Evolutionary conservation across 441 rosid species (phyloP).

Genomic region (Codiaeum variegatum): DNA sequence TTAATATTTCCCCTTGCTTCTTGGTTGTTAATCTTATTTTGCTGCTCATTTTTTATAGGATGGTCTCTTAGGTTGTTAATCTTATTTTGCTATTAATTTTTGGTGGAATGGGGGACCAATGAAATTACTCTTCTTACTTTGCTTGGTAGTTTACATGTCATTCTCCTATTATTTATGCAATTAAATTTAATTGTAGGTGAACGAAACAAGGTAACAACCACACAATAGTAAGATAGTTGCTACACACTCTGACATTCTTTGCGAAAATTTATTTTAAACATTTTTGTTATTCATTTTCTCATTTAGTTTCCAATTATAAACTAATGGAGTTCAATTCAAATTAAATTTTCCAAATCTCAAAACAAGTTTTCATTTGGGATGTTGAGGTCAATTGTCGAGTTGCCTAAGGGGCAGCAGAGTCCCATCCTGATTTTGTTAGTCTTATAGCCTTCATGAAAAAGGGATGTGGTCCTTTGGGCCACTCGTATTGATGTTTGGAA

Average conservation of each 20-base stretch:
- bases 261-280: constrained; percentile 33
- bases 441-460: too few relatives aligned
- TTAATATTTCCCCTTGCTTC: too few relatives aligned
- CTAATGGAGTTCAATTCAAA: neutral
- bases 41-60: too few relatives aligned
- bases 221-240: constrained; percentile 83
- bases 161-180: neutral
- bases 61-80: too few relatives aligned
- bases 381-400: constrained; percentile 84
- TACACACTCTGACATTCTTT: constrained; percentile 86
- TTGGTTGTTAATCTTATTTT: too few relatives aligned
- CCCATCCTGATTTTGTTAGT: constrained; percentile 82
- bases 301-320: neutral
- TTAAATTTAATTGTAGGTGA: constrained; percentile 48
- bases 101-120: too few relatives aligned
- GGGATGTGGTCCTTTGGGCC: too few relatives aligned
- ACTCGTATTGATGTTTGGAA: too few relatives aligned
- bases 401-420: constrained; percentile 67
- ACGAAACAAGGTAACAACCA: constrained; percentile 93
- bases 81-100: too few relatives aligned
- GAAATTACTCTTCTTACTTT: neutral
- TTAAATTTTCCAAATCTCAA: neutral
- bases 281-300: neutral
- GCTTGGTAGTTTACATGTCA: neutral
- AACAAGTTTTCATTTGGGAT: constrained; percentile 90